phyloP scores from a whole-genome alignment of 73 alveolate species.

The Tetrahymena malaccensis region DNA sequence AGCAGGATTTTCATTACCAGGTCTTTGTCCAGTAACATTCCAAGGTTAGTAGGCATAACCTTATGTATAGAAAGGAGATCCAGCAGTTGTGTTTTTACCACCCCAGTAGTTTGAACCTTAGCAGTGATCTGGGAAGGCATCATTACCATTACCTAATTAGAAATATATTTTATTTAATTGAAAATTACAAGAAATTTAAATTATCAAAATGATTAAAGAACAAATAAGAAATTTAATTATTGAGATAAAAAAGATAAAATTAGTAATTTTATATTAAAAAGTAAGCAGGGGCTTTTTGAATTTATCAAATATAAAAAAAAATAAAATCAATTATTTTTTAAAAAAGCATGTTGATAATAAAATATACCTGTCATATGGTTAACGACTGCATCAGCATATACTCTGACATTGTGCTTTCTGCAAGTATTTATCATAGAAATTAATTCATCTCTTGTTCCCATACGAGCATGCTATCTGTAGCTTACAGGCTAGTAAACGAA shows the following conservation, averaged over 20 bases:
- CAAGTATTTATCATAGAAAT: constrained; percentile 85
- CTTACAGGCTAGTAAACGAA: constrained; percentile 87
- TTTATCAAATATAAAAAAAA: no score
- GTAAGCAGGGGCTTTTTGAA: background rate
- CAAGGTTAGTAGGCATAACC: constrained; percentile 57
- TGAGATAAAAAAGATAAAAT: background rate
- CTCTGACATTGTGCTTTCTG: constrained; percentile 74
- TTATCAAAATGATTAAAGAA: no score
- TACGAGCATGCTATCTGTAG: constrained; percentile 76
- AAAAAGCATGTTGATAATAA: no score
- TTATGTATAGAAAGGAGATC: constrained; percentile 84
- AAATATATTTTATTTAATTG: background rate
- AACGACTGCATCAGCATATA: constrained; percentile 92
- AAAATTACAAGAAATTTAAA: no score
- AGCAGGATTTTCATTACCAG: constrained; percentile 81
- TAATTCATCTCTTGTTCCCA: constrained; percentile 83
- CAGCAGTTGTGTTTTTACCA: constrained; percentile 72
- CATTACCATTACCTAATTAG: constrained; percentile 74
- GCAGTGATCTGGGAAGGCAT: constrained; percentile 76
- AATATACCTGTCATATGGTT: constrained; percentile 75
- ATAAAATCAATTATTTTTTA: no score
- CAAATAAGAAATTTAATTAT: background rate
- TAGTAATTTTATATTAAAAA: background rate
- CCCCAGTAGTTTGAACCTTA: constrained; percentile 72
- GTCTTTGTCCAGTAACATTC: constrained; percentile 59